Evolutionary conservation across 257 asterid genomes (phyloP).

Genomic region (Nicotiana undulata): DNA sequence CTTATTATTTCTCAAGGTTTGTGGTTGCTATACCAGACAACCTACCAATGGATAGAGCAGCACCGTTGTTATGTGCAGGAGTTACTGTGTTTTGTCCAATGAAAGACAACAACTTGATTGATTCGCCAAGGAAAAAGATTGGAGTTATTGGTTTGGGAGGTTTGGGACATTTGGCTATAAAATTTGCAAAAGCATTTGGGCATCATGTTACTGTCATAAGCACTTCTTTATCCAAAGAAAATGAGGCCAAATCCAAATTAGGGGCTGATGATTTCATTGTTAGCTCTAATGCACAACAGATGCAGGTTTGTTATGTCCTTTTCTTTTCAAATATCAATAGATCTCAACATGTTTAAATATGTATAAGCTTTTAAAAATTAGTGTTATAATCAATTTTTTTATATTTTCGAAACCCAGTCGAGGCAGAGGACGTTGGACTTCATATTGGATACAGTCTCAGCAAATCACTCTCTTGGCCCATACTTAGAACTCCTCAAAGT

Average conservation of each 20-base stretch:
- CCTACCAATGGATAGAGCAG: constrained; percentile 80
- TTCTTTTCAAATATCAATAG: neutral
- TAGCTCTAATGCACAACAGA: constrained; percentile 47
- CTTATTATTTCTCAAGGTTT: constrained; percentile 29
- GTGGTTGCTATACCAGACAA: constrained; percentile 63
- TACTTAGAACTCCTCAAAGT: constrained; percentile 55
- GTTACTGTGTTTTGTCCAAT: constrained; percentile 58
- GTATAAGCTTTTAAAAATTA: neutral
- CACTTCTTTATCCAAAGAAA: constrained; percentile 81
- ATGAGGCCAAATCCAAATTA: constrained; percentile 52
- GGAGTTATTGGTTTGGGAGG: constrained; percentile 83
- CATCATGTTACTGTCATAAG: constrained; percentile 78
- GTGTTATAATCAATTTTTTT: neutral
- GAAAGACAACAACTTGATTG: constrained; percentile 55
- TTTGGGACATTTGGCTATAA: constrained; percentile 72
- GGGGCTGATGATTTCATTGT: constrained; percentile 78
- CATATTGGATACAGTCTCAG: constrained; percentile 66
- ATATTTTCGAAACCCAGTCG: too few species aligned
- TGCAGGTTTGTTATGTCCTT: constrained; percentile 41
- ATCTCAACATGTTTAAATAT: neutral
- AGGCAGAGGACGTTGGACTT: constrained; percentile 58
- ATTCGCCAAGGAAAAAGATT: constrained; percentile 29
- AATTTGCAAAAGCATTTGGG: constrained; percentile 72
- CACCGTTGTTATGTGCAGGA: constrained; percentile 82
- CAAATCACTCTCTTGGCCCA: constrained; percentile 71